Percentiles rank a stretch among this genome's conserved stretches.
Conservation (phyloP, 2,329 filamentous ascomycete species). For the Clonostachys solani region DNA sequence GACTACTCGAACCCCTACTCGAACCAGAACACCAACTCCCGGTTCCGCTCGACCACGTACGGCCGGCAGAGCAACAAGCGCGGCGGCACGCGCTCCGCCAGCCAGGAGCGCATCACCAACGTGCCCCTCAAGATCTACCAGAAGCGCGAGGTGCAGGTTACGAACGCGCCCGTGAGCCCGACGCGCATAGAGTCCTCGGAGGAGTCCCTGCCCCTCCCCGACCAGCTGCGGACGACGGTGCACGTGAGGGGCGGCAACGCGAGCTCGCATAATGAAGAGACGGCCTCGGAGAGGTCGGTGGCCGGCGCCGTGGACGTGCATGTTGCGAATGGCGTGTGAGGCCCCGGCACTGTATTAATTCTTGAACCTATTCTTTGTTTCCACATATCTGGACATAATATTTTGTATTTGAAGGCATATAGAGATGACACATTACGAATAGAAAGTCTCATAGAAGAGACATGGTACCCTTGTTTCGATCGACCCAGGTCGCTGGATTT, state of each 20-base stretch:
- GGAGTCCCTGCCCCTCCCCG: conserved; percentile 1
- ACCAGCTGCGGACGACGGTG: conserved; percentile 1
- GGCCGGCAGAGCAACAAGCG: background rate
- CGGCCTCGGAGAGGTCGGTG: background rate
- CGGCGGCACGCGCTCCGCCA: background rate
- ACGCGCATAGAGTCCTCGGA: conserved; percentile 1
- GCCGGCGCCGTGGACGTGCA: background rate
- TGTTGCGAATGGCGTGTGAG: background rate
- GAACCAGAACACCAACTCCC: background rate
- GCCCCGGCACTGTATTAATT: background rate
- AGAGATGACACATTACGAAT: no score
- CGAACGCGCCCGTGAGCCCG: background rate
- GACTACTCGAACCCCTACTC: conserved; percentile 8
- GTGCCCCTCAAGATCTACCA: conserved; percentile 19
- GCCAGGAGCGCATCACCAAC: conserved; percentile 2
- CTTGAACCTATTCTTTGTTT: background rate
- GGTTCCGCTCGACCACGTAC: conserved; percentile 1
- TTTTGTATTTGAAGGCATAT: no score
- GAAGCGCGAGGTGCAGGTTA: conserved; percentile 6
- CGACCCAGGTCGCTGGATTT: no score
- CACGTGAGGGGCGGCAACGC: conserved; percentile 1
- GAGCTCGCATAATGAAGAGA: background rate
- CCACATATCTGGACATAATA: background rate
- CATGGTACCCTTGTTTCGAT: no score
- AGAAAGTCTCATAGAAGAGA: no score